These are phyloP conservation scores for Aspergillus funiculosus DNA, from an alignment of 495 filamentous ascomycete species.

Conservation along the genomic window DNA sequence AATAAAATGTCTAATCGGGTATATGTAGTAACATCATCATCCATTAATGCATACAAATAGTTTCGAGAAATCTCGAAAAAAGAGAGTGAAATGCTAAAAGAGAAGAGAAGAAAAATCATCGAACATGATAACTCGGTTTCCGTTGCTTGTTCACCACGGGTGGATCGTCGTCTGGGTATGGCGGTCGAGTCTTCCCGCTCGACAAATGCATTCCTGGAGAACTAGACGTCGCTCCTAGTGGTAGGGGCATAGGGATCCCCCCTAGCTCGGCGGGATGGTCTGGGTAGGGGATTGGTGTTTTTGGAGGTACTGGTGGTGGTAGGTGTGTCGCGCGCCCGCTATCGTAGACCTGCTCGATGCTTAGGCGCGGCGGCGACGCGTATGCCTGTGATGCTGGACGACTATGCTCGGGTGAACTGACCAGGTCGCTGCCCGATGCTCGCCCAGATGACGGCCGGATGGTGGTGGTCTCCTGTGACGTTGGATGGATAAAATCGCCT, in stretches of 20 bases:
- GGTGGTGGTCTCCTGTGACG: constrained; percentile 26
- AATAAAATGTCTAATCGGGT: no score
- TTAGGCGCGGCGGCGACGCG: constrained; percentile 36
- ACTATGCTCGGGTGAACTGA: constrained; percentile 31
- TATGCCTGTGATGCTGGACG: constrained; percentile 37
- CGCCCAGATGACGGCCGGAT: constrained; percentile 25
- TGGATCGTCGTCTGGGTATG: constrained; percentile 80
- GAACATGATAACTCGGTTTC: constrained; percentile 69
- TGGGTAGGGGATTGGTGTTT: constrained; percentile 66
- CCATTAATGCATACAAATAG: constrained; percentile 2
- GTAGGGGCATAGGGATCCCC: constrained; percentile 34
- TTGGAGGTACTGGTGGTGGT: constrained; percentile 78
- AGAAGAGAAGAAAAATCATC: background rate
- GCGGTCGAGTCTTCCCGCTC: constrained; percentile 42
- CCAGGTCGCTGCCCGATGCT: constrained; percentile 34
- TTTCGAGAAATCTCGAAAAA: no score
- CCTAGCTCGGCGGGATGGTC: constrained; percentile 25
- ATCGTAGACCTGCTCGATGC: constrained; percentile 38
- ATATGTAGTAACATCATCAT: no score
- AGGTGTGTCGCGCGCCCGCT: constrained; percentile 23
- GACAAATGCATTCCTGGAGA: constrained; percentile 11
- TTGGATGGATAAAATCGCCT: constrained; percentile 30
- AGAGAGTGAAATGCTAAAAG: background rate
- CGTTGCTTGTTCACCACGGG: constrained; percentile 75
- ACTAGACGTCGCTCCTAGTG: constrained; percentile 18